These are phyloP conservation scores for Tricholoma saponaceum DNA, from an alignment of 768 basidiomycete species.

Conservation along the genomic window DNA sequence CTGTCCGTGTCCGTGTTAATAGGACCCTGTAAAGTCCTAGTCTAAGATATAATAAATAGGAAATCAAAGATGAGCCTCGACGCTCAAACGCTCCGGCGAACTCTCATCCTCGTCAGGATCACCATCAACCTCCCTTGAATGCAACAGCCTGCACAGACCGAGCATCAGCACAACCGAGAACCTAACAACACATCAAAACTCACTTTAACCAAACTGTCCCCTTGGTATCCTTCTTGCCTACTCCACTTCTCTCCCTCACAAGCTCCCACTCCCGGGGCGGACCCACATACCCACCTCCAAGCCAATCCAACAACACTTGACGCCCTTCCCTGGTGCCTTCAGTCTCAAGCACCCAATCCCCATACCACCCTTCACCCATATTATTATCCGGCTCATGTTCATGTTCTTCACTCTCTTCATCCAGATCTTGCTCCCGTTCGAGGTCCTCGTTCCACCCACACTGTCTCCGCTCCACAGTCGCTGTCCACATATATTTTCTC, in stretches of 20 bases:
- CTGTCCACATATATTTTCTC: conserved; percentile 4
- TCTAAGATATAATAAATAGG: neutral
- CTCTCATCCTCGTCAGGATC: neutral
- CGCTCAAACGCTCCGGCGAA: neutral
- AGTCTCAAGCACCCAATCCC: conserved; percentile 78
- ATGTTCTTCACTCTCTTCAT: conserved; percentile 8
- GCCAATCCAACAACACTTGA: conserved; percentile 50
- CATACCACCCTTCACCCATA: conserved; percentile 67
- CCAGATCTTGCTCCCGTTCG: neutral
- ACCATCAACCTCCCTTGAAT: neutral
- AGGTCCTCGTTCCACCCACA: conserved; percentile 7
- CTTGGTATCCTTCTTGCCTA: conserved; percentile 31
- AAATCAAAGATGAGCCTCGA: neutral
- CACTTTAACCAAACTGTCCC: conserved; percentile 56
- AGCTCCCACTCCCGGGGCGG: conserved; percentile 43
- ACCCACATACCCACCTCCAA: conserved; percentile 32
- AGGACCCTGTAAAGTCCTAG: neutral
- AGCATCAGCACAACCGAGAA: neutral
- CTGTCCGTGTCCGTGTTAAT: neutral
- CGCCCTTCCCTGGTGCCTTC: conserved; percentile 71
- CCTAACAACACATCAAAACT: conserved; percentile 9
- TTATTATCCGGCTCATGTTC: conserved; percentile 26
- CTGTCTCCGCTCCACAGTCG: conserved; percentile 6
- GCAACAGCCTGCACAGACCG: neutral
- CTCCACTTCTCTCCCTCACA: conserved; percentile 56